Evolutionary conservation across 2,329 filamentous ascomycete genomes (phyloP).

Genomic region (Microsporum audouinii): DNA sequence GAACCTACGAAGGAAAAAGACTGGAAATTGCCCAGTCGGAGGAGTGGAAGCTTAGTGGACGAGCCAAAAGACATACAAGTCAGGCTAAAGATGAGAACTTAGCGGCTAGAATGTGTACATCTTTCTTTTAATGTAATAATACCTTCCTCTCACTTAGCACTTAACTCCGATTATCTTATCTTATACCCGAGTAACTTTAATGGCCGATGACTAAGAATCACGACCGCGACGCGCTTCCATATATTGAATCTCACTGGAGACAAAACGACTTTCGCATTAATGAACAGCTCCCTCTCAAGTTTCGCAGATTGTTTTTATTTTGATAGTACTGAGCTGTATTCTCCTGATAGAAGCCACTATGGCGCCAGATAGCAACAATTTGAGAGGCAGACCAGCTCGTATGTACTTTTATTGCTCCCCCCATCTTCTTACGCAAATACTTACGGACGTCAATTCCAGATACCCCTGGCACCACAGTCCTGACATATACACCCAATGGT

Average conservation of each 20-base stretch:
- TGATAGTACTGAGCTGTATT: background rate
- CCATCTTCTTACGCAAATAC: background rate
- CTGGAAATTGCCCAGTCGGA: constrained; percentile 43
- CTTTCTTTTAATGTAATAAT: background rate
- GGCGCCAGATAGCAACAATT: constrained; percentile 19
- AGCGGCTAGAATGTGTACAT: background rate
- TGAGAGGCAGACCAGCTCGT: constrained; percentile 39
- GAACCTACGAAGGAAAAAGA: constrained; percentile 32
- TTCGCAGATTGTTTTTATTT: too few relatives aligned
- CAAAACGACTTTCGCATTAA: background rate
- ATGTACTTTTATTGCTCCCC: constrained; percentile 18
- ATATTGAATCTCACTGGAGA: background rate
- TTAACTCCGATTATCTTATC: background rate
- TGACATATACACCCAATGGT: constrained; percentile 83
- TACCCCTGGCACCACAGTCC: constrained; percentile 73
- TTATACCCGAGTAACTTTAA: background rate
- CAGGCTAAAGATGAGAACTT: constrained; percentile 38
- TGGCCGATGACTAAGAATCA: background rate
- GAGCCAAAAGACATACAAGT: constrained; percentile 45
- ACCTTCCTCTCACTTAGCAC: background rate
- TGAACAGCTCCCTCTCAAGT: background rate
- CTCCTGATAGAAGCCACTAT: background rate
- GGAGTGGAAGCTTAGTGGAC: constrained; percentile 39
- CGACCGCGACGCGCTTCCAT: constrained; percentile 1
- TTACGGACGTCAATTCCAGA: constrained; percentile 37